These are phyloP conservation scores for Cladorrhinum sp. DNA, from an alignment of 2,329 filamentous ascomycete genomes.

Conservation along the genomic window DNA sequence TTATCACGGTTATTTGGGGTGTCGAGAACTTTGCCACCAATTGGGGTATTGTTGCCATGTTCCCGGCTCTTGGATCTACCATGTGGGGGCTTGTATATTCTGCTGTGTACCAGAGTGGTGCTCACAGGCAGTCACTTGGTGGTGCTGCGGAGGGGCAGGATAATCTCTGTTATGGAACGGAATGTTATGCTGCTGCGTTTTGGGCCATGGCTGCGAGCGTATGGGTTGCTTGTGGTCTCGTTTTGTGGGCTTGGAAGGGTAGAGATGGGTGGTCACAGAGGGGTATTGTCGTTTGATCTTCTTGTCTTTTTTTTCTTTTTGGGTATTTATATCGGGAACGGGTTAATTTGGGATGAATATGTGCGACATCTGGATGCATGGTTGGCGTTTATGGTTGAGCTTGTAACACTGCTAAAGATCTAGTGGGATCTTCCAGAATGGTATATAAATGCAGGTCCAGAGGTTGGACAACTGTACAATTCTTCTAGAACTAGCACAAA, in stretches of 20 bases:
- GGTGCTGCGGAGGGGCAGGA: conserved; percentile 40
- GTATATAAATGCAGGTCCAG: not conserved
- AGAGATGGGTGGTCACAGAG: conserved; percentile 70
- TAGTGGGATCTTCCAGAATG: not conserved
- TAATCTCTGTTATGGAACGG: conserved; percentile 73
- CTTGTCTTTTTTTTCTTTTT: not conserved
- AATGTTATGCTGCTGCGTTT: conserved; percentile 78
- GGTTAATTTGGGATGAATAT: not conserved
- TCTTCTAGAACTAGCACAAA: no score
- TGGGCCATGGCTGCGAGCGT: conserved; percentile 84
- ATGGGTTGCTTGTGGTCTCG: conserved; percentile 69
- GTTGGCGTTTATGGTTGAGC: not conserved
- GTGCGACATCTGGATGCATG: not conserved
- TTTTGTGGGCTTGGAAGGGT: conserved; percentile 80
- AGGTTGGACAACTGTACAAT: not conserved
- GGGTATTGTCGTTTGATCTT: conserved; percentile 59
- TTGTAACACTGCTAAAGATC: not conserved
- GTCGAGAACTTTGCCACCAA: conserved; percentile 99
- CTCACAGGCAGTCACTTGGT: conserved; percentile 40
- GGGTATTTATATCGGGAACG: not conserved
- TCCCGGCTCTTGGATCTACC: conserved; percentile 82
- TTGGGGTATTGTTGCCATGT: conserved; percentile 91
- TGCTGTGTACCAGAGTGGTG: conserved; percentile 69
- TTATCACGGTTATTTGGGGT: conserved; percentile 96
- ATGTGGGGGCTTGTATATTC: conserved; percentile 92